Evolutionary conservation across 164 flowering plant genomes (phyloP).

Genomic region (Buxus sempervirens): DNA sequence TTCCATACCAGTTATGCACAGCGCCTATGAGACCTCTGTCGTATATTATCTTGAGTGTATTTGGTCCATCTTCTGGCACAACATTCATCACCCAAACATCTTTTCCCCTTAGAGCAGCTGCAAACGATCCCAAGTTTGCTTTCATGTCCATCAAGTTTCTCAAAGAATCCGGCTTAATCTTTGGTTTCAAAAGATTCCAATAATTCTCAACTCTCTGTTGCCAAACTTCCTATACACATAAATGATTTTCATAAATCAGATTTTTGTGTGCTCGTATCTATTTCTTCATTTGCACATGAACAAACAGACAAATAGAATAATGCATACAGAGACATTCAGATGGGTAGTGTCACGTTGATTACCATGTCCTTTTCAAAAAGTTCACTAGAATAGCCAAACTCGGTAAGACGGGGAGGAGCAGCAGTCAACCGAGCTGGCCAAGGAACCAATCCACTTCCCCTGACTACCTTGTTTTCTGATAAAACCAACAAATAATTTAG

Average conservation of each 20-base stretch:
- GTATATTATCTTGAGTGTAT: slow-evolving; percentile 74
- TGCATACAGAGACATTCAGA: background rate
- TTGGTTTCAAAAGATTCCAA: slow-evolving; percentile 61
- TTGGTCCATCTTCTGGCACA: slow-evolving; percentile 85
- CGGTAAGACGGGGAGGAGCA: slow-evolving; percentile 87
- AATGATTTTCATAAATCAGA: background rate
- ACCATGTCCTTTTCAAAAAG: slow-evolving; percentile 80
- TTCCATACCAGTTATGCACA: slow-evolving; percentile 65
- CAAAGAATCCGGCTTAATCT: slow-evolving; percentile 44
- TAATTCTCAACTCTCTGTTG: slow-evolving; percentile 57
- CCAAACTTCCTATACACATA: slow-evolving; percentile 66
- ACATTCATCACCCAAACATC: slow-evolving; percentile 96
- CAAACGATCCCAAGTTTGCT: slow-evolving; percentile 85
- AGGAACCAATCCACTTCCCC: slow-evolving; percentile 82
- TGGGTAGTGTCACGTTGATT: slow-evolving; percentile 15
- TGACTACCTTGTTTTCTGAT: slow-evolving; percentile 48
- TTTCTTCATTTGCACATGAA: background rate
- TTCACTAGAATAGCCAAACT: slow-evolving; percentile 65
- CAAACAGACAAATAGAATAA: background rate
- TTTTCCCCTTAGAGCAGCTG: slow-evolving; percentile 71
- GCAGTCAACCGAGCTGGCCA: slow-evolving; percentile 83
- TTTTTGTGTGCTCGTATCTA: background rate
- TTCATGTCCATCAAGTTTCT: slow-evolving; percentile 95
- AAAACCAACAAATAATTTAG: slow-evolving; percentile 8
- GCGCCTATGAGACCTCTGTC: slow-evolving; percentile 87